These are phyloP conservation scores for Saccharomyces eubayanus DNA, from an alignment of 805 yeast species.

Conservation along the genomic window DNA sequence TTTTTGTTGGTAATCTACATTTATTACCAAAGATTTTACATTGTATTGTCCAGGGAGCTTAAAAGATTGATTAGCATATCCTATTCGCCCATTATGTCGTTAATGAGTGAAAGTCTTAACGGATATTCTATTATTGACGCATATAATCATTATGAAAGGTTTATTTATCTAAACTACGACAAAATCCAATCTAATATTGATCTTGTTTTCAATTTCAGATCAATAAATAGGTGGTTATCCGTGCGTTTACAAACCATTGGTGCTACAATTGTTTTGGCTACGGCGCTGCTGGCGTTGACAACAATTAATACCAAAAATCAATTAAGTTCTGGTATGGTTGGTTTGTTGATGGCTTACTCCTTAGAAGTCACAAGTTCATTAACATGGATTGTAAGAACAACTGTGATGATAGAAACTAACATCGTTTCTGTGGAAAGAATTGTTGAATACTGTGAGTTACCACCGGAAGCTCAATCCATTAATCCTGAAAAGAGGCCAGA, in stretches of 20 bases:
- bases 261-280: conserved; percentile 42
- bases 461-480: conserved; percentile 40
- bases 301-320: conserved; percentile 35
- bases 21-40: conserved; percentile 64
- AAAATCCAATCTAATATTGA: conserved; percentile 43
- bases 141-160: conserved; percentile 57
- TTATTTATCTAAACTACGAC: conserved; percentile 44
- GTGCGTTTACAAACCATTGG: conserved; percentile 56
- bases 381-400: conserved; percentile 48
- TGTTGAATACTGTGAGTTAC: conserved; percentile 45
- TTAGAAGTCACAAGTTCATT: conserved; percentile 47
- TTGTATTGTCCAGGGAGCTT: conserved; percentile 65
- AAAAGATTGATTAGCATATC: conserved; percentile 64
- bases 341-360: conserved; percentile 58
- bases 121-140: conserved; percentile 79
- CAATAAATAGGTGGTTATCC: conserved; percentile 59
- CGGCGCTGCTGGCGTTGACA: conserved; percentile 41
- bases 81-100: conserved; percentile 71
- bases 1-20: conserved; percentile 46
- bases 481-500: conserved; percentile 40
- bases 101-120: conserved; percentile 68
- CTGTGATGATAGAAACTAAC: conserved; percentile 57
- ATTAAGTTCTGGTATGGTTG: conserved; percentile 51
- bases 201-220: conserved; percentile 42
- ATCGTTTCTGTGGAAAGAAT: conserved; percentile 63